A percentile compares a stretch with the other conserved stretches of the same genome.
Conservation (phyloP, 1,139 yeast genomes). For the Taphrina populina region DNA sequence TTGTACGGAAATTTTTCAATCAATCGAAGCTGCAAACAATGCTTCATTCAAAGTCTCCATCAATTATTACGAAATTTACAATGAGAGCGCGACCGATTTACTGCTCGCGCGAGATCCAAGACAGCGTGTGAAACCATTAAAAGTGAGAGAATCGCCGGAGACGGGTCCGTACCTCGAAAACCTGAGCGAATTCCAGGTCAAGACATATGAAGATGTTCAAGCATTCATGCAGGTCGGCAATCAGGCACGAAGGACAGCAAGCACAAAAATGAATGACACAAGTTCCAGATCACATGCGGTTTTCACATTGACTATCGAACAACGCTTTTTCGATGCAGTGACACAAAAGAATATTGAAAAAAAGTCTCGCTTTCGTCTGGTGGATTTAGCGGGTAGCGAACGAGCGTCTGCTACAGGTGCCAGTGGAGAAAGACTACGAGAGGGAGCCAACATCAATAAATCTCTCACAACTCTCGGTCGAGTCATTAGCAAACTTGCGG, state of each 20-base stretch:
- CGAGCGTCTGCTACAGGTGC: slow-evolving; percentile 63
- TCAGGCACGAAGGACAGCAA: slow-evolving; percentile 61
- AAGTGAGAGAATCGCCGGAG: slow-evolving; percentile 57
- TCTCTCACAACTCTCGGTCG: slow-evolving; percentile 73
- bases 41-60: slow-evolving; percentile 53
- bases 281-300: slow-evolving; percentile 80
- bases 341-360: slow-evolving; percentile 41
- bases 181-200: slow-evolving; percentile 42
- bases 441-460: slow-evolving; percentile 72
- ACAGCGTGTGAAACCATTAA: slow-evolving; percentile 48
- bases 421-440: slow-evolving; percentile 63
- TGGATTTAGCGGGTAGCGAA: slow-evolving; percentile 81
- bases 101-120: slow-evolving; percentile 43
- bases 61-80: slow-evolving; percentile 69
- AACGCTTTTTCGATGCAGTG: slow-evolving; percentile 48
- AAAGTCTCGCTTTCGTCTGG: slow-evolving; percentile 62
- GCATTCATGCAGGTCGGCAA: slow-evolving; percentile 41
- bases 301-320: slow-evolving; percentile 61
- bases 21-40: slow-evolving; percentile 47
- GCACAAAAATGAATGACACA: slow-evolving; percentile 64
- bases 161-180: slow-evolving; percentile 63
- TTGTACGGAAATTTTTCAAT: slow-evolving; percentile 55
- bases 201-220: slow-evolving; percentile 38
- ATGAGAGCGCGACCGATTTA: slow-evolving; percentile 66
- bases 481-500: slow-evolving; percentile 63